Conservation (phyloP, 2,329 filamentous ascomycete species). For the Tolypocladium ovalisporum region DNA sequence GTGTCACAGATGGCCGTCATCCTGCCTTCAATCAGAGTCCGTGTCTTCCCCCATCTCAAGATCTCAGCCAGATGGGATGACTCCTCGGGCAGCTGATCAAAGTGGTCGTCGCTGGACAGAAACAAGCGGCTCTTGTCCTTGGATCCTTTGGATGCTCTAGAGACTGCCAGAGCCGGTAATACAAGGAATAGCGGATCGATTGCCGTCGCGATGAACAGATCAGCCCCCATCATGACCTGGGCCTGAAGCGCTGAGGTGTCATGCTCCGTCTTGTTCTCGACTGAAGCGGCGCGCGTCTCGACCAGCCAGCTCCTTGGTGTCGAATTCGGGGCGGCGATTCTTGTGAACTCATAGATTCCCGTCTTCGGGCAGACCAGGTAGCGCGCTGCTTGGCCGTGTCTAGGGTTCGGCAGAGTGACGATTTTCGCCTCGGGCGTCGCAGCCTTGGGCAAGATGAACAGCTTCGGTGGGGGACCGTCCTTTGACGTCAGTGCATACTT, state of each 20-base stretch:
- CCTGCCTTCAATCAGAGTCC: slow-evolving; percentile 46
- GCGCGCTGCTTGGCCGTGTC: slow-evolving; percentile 40
- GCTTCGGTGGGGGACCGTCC: slow-evolving; percentile 33
- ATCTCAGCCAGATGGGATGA: slow-evolving; percentile 50
- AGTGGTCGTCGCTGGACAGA: slow-evolving; percentile 58
- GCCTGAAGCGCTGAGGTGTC: slow-evolving; percentile 9
- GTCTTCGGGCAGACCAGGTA: slow-evolving; percentile 52
- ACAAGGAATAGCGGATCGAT: slow-evolving; percentile 79
- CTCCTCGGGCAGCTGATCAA: slow-evolving; percentile 48
- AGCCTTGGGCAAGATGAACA: slow-evolving; percentile 52
- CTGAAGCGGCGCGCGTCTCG: slow-evolving; percentile 17
- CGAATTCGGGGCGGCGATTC: slow-evolving; percentile 39
- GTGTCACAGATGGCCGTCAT: slow-evolving; percentile 68
- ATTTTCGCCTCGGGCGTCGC: slow-evolving; percentile 44
- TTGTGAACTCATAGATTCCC: slow-evolving; percentile 56
- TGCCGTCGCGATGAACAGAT: slow-evolving; percentile 74
- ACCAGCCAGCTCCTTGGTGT: slow-evolving; percentile 54
- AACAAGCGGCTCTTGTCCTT: slow-evolving; percentile 50
- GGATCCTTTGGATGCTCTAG: slow-evolving; percentile 26
- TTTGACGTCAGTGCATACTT: slow-evolving; percentile 30
- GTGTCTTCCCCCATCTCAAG: slow-evolving; percentile 35
- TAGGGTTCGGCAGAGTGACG: slow-evolving; percentile 48
- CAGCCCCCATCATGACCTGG: slow-evolving; percentile 50
- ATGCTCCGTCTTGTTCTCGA: slow-evolving; percentile 8
- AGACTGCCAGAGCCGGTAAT: slow-evolving; percentile 55